Conservation (phyloP, 345 rosid species). For the Reutealis trisperma region DNA sequence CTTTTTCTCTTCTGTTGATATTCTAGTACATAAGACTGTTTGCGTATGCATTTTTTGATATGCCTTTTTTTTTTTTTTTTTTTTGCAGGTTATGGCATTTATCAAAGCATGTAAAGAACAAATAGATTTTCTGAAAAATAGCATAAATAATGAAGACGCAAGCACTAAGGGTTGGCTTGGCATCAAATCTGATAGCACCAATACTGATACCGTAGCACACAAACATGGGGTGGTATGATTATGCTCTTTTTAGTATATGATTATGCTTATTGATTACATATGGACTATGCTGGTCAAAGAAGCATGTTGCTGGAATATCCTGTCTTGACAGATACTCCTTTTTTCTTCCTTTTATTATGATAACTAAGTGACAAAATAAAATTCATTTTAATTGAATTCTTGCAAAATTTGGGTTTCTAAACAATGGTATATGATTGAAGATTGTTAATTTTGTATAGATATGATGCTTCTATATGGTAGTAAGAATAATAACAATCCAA, state of each 20-base stretch:
- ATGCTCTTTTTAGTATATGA: background rate
- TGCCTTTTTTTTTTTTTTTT: background rate
- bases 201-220: constrained; percentile 81
- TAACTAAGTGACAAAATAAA: background rate
- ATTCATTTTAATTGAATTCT: too few species aligned
- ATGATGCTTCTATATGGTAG: background rate
- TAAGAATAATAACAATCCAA: background rate
- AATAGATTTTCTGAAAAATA: constrained; percentile 72
- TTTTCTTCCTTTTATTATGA: background rate
- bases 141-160: constrained; percentile 67
- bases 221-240: constrained; percentile 91
- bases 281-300: background rate
- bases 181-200: constrained; percentile 50
- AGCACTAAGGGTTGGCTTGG: constrained; percentile 85
- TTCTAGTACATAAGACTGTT: background rate
- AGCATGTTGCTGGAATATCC: background rate
- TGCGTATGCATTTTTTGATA: background rate
- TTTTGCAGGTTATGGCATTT: constrained; percentile 68
- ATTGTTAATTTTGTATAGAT: background rate
- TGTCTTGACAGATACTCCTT: background rate
- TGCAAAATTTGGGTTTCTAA: too few species aligned
- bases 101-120: constrained; percentile 89
- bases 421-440: background rate
- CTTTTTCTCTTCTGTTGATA: background rate
- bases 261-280: background rate